phyloP scores from a whole-genome alignment of 495 filamentous ascomycete species.

The Penicillium psychrofluorescens region DNA sequence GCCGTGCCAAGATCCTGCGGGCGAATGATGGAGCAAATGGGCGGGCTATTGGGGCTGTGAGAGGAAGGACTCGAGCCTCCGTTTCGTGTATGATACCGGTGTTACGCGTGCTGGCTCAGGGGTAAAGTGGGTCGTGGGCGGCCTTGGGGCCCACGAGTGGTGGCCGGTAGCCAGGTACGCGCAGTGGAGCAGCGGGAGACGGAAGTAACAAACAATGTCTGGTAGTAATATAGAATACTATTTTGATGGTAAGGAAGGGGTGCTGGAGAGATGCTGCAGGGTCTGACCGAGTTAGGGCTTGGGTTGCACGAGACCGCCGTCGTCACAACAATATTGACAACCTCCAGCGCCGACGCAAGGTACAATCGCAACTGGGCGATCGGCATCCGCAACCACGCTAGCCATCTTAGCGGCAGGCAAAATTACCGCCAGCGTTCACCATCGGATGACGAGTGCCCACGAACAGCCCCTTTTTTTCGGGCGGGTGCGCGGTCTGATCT shows the following conservation, averaged over 20 bases:
- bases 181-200: conserved; percentile 15
- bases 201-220: background rate
- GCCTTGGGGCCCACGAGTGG: conserved; percentile 5
- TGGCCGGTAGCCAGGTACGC: conserved; percentile 15
- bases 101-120: conserved; percentile 10
- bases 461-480: conserved; percentile 4
- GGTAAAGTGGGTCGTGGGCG: conserved; percentile 17
- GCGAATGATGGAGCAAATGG: too few species aligned
- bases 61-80: too few species aligned
- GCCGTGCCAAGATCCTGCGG: too few species aligned
- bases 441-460: too few species aligned
- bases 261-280: too few species aligned
- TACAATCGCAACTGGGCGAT: background rate
- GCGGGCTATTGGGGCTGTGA: too few species aligned
- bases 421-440: conserved; percentile 1
- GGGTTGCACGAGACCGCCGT: background rate
- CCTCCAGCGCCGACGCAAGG: background rate
- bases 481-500: conserved; percentile 19
- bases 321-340: too few species aligned
- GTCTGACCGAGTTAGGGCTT: conserved; percentile 5
- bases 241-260: too few species aligned
- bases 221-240: background rate
- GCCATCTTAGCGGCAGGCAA: conserved; percentile 1
- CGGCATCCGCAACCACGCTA: conserved; percentile 2
- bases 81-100: too few species aligned